These are phyloP conservation scores for Xylaria sp. DNA, from an alignment of 2,329 filamentous ascomycete genomes.

Conservation along the genomic window DNA sequence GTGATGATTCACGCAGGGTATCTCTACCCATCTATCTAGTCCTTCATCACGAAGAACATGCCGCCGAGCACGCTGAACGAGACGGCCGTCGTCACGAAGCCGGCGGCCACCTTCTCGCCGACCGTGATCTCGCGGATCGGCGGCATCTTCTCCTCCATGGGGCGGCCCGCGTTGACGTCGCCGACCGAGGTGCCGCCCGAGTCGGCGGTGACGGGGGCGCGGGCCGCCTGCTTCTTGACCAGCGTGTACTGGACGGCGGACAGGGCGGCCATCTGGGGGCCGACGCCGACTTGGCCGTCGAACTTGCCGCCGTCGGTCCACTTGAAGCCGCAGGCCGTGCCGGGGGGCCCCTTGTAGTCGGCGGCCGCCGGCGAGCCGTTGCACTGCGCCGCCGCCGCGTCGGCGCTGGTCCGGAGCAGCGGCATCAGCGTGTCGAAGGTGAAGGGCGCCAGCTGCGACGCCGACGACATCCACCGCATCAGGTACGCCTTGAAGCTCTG, in stretches of 20 bases:
- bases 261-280: constrained; percentile 70
- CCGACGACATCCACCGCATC: constrained; percentile 64
- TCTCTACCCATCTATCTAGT: constrained; percentile 40
- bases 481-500: constrained; percentile 77
- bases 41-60: constrained; percentile 51
- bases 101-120: constrained; percentile 58
- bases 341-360: constrained; percentile 54
- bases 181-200: constrained; percentile 64
- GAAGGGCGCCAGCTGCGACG: constrained; percentile 57
- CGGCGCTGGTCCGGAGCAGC: constrained; percentile 54
- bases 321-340: constrained; percentile 68
- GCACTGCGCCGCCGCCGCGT: constrained; percentile 56
- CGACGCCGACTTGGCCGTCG: constrained; percentile 65
- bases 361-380: constrained; percentile 45
- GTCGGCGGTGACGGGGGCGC: constrained; percentile 51
- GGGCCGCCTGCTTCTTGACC: constrained; percentile 40
- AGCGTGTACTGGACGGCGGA: constrained; percentile 65
- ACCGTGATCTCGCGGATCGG: constrained; percentile 46
- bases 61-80: constrained; percentile 52
- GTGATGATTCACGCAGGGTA: neutral
- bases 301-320: constrained; percentile 59
- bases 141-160: constrained; percentile 28
- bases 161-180: constrained; percentile 49
- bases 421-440: constrained; percentile 53
- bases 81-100: constrained; percentile 56